Evolutionary conservation across 129 eudicot species (phyloP).

Genomic region (Flaveria brownii): DNA sequence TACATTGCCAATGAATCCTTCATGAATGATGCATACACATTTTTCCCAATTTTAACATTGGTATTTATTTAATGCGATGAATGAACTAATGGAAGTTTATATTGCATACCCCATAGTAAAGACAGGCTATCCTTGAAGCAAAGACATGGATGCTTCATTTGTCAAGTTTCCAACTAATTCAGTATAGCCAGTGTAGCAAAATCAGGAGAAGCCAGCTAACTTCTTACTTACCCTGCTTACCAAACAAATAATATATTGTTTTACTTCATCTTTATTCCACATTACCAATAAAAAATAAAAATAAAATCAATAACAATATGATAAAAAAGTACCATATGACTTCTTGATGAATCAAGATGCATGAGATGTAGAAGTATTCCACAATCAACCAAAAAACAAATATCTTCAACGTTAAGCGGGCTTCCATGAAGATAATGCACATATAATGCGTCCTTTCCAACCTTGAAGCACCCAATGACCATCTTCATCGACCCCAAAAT

Average conservation of each 20-base stretch:
- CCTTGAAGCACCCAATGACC: constrained; percentile 82
- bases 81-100: not conserved
- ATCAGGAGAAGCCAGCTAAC: constrained; percentile 33
- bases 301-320: not conserved
- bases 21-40: not conserved
- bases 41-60: not conserved
- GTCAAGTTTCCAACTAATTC: constrained; percentile 25
- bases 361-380: not conserved
- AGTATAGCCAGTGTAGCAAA: constrained; percentile 16
- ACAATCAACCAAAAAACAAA: constrained; percentile 16
- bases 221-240: constrained; percentile 29
- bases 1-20: constrained; percentile 17
- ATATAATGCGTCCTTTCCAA: constrained; percentile 75
- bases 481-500: constrained; percentile 74
- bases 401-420: constrained; percentile 23
- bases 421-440: constrained; percentile 64
- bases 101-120: constrained; percentile 10
- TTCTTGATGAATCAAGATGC: constrained; percentile 16
- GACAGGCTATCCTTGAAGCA: constrained; percentile 8
- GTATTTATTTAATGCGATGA: constrained; percentile 14
- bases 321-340: constrained; percentile 24
- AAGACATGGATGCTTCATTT: constrained; percentile 33
- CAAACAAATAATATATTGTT: constrained; percentile 22
- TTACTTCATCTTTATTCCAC: constrained; percentile 8
- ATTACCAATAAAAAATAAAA: not conserved